Evolutionary conservation across 139 green algal genomes (phyloP).

Genomic region (Ettlia oleoabundans): DNA sequence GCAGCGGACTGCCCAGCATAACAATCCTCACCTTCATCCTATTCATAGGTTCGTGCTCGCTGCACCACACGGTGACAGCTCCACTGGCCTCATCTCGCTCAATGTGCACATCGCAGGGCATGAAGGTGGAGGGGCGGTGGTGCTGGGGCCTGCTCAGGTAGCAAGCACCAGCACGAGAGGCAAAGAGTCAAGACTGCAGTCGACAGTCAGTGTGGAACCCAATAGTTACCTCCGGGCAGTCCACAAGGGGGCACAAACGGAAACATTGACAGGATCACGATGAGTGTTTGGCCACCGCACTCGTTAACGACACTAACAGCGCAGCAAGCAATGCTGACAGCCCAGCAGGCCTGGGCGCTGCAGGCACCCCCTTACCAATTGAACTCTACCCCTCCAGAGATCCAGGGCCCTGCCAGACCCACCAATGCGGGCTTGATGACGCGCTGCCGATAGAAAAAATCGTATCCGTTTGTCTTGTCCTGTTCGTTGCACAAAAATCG

Average conservation of each 20-base stretch:
- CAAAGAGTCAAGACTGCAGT: too few relatives aligned
- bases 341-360: background rate
- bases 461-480: constrained; percentile 22
- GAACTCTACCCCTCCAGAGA: constrained; percentile 23
- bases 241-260: too few relatives aligned
- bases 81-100: constrained; percentile 18
- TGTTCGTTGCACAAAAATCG: background rate
- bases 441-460: constrained; percentile 13
- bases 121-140: constrained; percentile 34
- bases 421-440: constrained; percentile 22
- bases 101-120: constrained; percentile 28
- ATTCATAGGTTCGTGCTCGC: constrained; percentile 28
- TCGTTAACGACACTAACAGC: too few relatives aligned
- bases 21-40: constrained; percentile 6
- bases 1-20: background rate
- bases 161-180: background rate
- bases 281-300: too few relatives aligned
- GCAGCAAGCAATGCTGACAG: background rate
- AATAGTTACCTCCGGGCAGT: too few relatives aligned
- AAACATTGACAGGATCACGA: too few relatives aligned
- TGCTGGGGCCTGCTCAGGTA: constrained; percentile 1
- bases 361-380: background rate
- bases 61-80: constrained; percentile 20
- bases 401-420: constrained; percentile 18
- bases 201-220: too few relatives aligned